Percentiles rank a stretch among this genome's conserved stretches.
phyloP scores from a whole-genome alignment of 768 basidiomycete genomes.

The Pisolithus tinctorius region DNA sequence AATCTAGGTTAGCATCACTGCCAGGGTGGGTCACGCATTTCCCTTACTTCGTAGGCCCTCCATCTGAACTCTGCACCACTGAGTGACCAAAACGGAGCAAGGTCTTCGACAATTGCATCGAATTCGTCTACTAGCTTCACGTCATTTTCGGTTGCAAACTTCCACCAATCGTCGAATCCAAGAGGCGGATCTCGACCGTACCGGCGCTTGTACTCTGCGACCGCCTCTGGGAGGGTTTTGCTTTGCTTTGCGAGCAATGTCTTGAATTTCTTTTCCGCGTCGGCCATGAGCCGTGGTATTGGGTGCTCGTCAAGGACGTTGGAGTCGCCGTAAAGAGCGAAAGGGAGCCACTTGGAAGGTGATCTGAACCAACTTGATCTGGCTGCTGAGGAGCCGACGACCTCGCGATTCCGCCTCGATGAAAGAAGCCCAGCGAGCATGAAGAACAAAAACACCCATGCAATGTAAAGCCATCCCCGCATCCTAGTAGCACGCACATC shows the following conservation, averaged over 20 bases:
- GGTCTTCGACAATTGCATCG: constrained; percentile 68
- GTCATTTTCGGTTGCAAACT: constrained; percentile 63
- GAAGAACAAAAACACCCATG: constrained; percentile 39
- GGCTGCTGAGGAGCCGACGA: background rate
- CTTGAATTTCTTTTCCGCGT: constrained; percentile 72
- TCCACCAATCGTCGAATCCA: constrained; percentile 91
- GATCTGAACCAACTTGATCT: constrained; percentile 11
- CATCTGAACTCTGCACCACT: constrained; percentile 65
- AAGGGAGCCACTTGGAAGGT: constrained; percentile 17
- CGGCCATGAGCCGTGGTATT: constrained; percentile 75
- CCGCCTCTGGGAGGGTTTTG: constrained; percentile 70
- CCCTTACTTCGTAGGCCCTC: constrained; percentile 50
- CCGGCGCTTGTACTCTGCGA: constrained; percentile 71
- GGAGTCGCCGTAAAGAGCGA: constrained; percentile 2
- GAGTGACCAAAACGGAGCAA: constrained; percentile 80
- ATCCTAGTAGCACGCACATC: background rate
- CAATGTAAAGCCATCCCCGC: constrained; percentile 37
- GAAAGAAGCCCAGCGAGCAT: constrained; percentile 44
- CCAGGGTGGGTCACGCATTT: background rate
- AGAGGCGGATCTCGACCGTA: constrained; percentile 77
- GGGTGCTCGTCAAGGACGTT: constrained; percentile 51
- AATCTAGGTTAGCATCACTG: background rate
- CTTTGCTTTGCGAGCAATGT: constrained; percentile 68
- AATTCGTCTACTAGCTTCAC: constrained; percentile 89
- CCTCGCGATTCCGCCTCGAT: constrained; percentile 23